Conservation (phyloP, 2,329 filamentous ascomycete species). For the Chrysosporium queenslandicum region DNA sequence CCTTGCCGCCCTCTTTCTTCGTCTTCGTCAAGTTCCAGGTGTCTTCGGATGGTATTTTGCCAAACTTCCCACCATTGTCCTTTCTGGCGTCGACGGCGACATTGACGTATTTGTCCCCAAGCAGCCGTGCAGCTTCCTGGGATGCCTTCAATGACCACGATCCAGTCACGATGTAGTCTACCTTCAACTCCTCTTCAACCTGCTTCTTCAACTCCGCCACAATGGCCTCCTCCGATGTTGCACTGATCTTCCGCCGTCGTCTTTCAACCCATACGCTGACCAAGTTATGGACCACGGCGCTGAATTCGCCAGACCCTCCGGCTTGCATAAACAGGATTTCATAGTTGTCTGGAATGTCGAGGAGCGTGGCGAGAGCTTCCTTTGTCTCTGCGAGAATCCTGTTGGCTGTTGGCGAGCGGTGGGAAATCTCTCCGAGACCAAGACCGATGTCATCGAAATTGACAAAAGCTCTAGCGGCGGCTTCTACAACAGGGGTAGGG, state of each 20-base stretch:
- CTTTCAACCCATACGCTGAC: slow-evolving; percentile 71
- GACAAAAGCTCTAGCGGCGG: slow-evolving; percentile 64
- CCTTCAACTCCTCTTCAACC: slow-evolving; percentile 59
- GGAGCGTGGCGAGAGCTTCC: slow-evolving; percentile 58
- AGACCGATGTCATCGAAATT: slow-evolving; percentile 75
- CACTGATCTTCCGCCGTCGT: slow-evolving; percentile 50
- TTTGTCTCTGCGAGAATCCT: slow-evolving; percentile 73
- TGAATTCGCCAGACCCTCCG: slow-evolving; percentile 78
- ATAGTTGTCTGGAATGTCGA: slow-evolving; percentile 78
- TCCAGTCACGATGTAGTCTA: slow-evolving; percentile 87
- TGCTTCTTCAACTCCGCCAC: slow-evolving; percentile 53
- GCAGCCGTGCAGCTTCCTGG: slow-evolving; percentile 66
- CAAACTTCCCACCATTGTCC: slow-evolving; percentile 69
- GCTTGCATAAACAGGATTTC: slow-evolving; percentile 82
- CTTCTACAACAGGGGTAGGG: slow-evolving; percentile 69
- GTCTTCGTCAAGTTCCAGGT: slow-evolving; percentile 62
- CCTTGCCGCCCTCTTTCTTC: slow-evolving; percentile 44
- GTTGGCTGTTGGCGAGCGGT: slow-evolving; percentile 69
- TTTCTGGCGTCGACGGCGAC: slow-evolving; percentile 58
- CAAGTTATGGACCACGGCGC: slow-evolving; percentile 72
- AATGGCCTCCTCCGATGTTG: slow-evolving; percentile 47
- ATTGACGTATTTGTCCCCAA: slow-evolving; percentile 69
- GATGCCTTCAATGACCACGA: slow-evolving; percentile 84
- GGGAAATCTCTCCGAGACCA: slow-evolving; percentile 80
- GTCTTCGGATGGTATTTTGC: slow-evolving; percentile 65